Evolutionary conservation across 1,284 basidiomycete species (phyloP).

Genomic region (Phenoliferia sp.): DNA sequence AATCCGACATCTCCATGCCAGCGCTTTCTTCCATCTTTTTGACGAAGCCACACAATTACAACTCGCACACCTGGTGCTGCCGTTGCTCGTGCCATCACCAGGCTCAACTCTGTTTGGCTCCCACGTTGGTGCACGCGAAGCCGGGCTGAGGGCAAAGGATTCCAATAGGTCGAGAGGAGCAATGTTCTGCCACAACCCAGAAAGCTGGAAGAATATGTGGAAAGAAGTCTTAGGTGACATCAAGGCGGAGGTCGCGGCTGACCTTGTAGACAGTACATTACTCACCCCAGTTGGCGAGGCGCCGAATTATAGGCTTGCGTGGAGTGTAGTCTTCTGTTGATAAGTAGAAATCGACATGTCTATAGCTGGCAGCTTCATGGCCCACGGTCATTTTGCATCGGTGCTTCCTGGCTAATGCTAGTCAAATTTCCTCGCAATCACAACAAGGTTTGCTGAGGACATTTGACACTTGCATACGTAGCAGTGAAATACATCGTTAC

Average conservation of each 20-base stretch:
- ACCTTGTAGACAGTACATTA: not conserved
- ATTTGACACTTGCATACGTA: too few species aligned
- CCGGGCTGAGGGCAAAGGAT: not conserved
- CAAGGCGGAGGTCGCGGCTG: not conserved
- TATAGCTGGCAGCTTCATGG: too few species aligned
- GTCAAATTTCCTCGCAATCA: too few species aligned
- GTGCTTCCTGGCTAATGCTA: too few species aligned
- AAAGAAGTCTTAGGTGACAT: not conserved
- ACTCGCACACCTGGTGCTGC: not conserved
- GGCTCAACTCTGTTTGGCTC: not conserved
- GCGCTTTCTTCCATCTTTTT: not conserved
- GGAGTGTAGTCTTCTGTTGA: not conserved
- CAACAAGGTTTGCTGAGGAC: too few species aligned
- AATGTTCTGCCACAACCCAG: not conserved
- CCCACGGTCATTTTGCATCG: too few species aligned
- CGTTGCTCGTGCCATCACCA: not conserved
- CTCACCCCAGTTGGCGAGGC: not conserved
- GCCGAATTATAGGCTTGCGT: not conserved
- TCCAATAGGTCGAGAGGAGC: not conserved
- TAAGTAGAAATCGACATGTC: not conserved
- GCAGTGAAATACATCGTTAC: too few species aligned
- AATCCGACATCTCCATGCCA: not conserved
- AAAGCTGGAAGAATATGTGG: not conserved
- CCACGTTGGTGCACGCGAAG: not conserved
- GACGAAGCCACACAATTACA: not conserved